phyloP scores from a whole-genome alignment of 2,329 filamentous ascomycete species.

The Diaporthe helianthi region DNA sequence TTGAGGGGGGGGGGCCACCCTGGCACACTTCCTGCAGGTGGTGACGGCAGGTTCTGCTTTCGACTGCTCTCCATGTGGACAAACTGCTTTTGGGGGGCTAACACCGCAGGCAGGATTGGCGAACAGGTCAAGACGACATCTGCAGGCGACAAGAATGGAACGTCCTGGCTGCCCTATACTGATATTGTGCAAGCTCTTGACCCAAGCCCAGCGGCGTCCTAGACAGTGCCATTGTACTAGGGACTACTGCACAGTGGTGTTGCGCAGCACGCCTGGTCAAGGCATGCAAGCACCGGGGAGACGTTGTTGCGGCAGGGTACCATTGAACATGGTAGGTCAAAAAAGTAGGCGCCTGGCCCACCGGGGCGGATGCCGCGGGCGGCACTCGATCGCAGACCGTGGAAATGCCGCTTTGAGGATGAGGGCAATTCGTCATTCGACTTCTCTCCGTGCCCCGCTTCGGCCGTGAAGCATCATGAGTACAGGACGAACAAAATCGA shows the following conservation, averaged over 20 bases:
- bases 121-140: constrained; percentile 19
- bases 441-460: constrained; percentile 18
- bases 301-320: constrained; percentile 3
- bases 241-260: neutral
- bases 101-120: constrained; percentile 20
- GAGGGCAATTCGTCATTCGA: constrained; percentile 4
- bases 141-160: constrained; percentile 11
- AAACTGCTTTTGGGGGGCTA: constrained; percentile 26
- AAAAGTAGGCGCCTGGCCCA: constrained; percentile 11
- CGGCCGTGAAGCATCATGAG: neutral
- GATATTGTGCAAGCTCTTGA: neutral
- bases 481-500: neutral
- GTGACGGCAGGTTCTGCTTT: constrained; percentile 19
- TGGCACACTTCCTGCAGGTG: constrained; percentile 20
- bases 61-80: constrained; percentile 24
- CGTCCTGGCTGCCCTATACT: neutral
- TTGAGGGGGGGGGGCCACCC: constrained; percentile 9
- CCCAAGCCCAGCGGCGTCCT: neutral
- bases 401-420: constrained; percentile 20
- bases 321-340: neutral
- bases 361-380: constrained; percentile 17
- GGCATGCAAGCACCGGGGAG: constrained; percentile 12
- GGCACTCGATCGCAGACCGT: constrained; percentile 7
- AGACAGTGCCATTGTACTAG: neutral
- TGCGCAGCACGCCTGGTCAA: neutral